Evolutionary conservation across 2,329 filamentous ascomycete genomes (phyloP).

Genomic region (Fusarium brachygibbosum): DNA sequence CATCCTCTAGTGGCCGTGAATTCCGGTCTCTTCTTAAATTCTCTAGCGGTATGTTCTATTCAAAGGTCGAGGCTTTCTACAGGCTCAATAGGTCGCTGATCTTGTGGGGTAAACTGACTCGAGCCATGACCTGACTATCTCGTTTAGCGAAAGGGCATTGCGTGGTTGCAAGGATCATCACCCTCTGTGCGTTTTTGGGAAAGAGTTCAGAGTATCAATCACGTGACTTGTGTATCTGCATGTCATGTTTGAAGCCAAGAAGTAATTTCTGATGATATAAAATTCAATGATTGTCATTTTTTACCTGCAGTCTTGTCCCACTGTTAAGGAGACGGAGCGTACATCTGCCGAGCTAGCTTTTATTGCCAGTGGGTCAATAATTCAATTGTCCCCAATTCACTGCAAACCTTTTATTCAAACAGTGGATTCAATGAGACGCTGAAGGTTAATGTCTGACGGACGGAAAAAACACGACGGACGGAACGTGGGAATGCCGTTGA

Average conservation of each 20-base stretch:
- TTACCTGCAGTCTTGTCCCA: background rate
- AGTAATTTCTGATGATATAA: background rate
- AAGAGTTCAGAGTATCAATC: background rate
- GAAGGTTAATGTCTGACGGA: background rate
- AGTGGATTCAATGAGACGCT: background rate
- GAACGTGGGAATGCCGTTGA: slow-evolving; percentile 10
- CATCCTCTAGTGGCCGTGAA: background rate
- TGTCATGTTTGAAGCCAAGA: background rate
- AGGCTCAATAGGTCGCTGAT: background rate
- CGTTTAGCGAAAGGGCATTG: background rate
- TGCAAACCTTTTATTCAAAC: background rate
- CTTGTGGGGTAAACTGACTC: slow-evolving; percentile 2
- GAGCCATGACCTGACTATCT: background rate
- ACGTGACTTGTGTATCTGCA: background rate
- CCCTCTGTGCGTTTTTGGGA: background rate
- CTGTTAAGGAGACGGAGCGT: too few species aligned
- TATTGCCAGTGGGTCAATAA: background rate
- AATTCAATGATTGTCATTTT: background rate
- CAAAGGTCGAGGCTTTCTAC: background rate
- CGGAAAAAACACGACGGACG: background rate
- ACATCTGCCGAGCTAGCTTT: background rate
- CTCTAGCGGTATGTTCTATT: background rate
- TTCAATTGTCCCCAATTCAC: background rate
- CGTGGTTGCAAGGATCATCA: background rate
- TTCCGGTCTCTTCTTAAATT: background rate